Percentiles rank a stretch among this genome's conserved stretches.
These are phyloP conservation scores for Pseudopithomyces maydicus DNA, from an alignment of 2,329 filamentous ascomycete genomes.

Conservation along the genomic window DNA sequence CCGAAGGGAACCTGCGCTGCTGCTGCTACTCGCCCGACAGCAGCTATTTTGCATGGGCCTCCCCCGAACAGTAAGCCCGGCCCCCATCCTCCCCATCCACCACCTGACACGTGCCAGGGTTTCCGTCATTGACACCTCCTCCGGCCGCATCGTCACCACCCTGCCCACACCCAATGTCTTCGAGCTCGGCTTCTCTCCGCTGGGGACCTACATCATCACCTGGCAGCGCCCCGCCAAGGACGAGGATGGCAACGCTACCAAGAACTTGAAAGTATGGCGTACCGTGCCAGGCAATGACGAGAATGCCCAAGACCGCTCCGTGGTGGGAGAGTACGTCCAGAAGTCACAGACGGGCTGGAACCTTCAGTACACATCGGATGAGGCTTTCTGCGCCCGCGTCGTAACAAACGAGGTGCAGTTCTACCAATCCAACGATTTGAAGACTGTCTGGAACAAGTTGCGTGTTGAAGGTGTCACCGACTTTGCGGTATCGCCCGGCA, in stretches of 20 bases:
- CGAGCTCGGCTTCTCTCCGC: slow-evolving; percentile 92
- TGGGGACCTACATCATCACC: slow-evolving; percentile 90
- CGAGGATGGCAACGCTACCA: slow-evolving; percentile 87
- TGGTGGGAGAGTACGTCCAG: slow-evolving; percentile 90
- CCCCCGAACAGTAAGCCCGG: slow-evolving; percentile 68
- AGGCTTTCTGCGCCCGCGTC: slow-evolving; percentile 87
- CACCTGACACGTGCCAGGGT: slow-evolving; percentile 59
- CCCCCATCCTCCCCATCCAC: background rate
- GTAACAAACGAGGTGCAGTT: slow-evolving; percentile 99
- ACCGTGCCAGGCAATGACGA: slow-evolving; percentile 72
- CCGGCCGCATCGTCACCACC: slow-evolving; percentile 73
- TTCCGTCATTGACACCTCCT: slow-evolving; percentile 79
- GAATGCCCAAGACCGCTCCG: slow-evolving; percentile 66
- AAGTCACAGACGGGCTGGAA: slow-evolving; percentile 97
- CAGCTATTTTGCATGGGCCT: slow-evolving; percentile 94
- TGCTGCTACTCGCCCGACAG: slow-evolving; percentile 95
- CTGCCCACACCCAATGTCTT: slow-evolving; percentile 84
- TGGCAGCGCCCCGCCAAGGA: slow-evolving; percentile 96
- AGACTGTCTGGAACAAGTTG: slow-evolving; percentile 93
- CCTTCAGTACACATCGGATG: slow-evolving; percentile 92
- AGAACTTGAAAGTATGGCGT: slow-evolving; percentile 97
- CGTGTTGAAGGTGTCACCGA: slow-evolving; percentile 87
- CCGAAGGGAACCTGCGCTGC: slow-evolving; percentile 93
- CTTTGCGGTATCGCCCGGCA: slow-evolving; percentile 87
- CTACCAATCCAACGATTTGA: slow-evolving; percentile 84